These are phyloP conservation scores for Halophytophthora batemanensis DNA, from an alignment of 352 stramenopile species.

Conservation along the genomic window DNA sequence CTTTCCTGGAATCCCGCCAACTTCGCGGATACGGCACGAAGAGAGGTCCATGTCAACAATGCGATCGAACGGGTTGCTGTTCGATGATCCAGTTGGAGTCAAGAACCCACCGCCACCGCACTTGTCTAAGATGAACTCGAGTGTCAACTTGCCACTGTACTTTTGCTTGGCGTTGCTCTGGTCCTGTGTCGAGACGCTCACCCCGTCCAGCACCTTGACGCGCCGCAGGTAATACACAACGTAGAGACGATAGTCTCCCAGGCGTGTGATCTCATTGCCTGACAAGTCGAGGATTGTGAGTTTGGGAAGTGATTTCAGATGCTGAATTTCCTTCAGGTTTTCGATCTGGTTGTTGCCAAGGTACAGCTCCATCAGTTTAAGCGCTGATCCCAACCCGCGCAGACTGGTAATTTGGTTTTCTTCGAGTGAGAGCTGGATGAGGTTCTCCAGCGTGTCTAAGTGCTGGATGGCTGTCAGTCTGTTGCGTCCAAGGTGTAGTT, in stretches of 20 bases:
- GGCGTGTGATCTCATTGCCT: constrained; percentile 70
- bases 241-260: constrained; percentile 76
- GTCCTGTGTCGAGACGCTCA: constrained; percentile 70
- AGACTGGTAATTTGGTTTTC: constrained; percentile 82
- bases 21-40: constrained; percentile 68
- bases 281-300: constrained; percentile 85
- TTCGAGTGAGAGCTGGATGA: constrained; percentile 80
- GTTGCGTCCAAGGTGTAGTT: constrained; percentile 81
- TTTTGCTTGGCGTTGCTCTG: constrained; percentile 83
- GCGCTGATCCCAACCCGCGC: constrained; percentile 44
- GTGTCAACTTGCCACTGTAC: constrained; percentile 83
- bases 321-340: constrained; percentile 75
- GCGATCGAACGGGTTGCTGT: constrained; percentile 42
- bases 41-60: constrained; percentile 75
- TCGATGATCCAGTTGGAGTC: constrained; percentile 3
- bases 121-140: constrained; percentile 84
- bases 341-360: constrained; percentile 83
- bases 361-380: constrained; percentile 87
- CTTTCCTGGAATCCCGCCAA: constrained; percentile 49
- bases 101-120: constrained; percentile 27
- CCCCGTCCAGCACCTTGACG: constrained; percentile 81
- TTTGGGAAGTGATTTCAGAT: constrained; percentile 77
- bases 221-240: constrained; percentile 74
- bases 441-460: constrained; percentile 54
- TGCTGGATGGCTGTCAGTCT: constrained; percentile 58